Evolutionary conservation across 108 stramenopile genomes (phyloP).

Genomic region (Discostella stelligeroides): DNA sequence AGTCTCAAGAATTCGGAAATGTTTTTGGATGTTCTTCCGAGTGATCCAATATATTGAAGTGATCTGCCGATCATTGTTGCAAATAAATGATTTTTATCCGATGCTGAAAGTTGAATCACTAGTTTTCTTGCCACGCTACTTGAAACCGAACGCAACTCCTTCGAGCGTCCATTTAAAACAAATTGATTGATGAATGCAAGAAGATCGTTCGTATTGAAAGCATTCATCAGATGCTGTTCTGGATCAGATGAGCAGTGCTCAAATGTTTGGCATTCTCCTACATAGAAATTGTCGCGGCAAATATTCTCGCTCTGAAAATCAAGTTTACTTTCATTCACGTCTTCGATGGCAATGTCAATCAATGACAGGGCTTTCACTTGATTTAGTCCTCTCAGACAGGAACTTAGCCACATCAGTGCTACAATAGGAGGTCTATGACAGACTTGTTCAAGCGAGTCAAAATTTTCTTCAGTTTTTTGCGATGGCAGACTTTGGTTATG

Average conservation of each 20-base stretch:
- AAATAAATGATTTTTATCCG: conserved; percentile 45
- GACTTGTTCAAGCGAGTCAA: conserved; percentile 37
- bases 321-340: background rate
- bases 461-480: background rate
- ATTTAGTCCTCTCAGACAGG: conserved; percentile 53
- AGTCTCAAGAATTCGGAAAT: conserved; percentile 31
- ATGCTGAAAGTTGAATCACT: conserved; percentile 17
- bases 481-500: conserved; percentile 7
- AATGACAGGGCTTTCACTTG: conserved; percentile 67
- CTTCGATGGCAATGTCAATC: conserved; percentile 58
- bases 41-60: conserved; percentile 45
- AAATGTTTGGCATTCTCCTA: conserved; percentile 14
- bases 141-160: conserved; percentile 55
- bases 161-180: conserved; percentile 53
- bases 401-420: conserved; percentile 71
- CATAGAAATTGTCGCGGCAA: conserved; percentile 16
- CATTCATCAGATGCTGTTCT: conserved; percentile 46
- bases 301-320: conserved; percentile 7
- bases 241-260: conserved; percentile 34
- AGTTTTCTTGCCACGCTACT: conserved; percentile 41
- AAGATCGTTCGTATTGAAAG: conserved; percentile 46
- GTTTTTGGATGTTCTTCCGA: conserved; percentile 48
- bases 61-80: conserved; percentile 35
- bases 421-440: conserved; percentile 52
- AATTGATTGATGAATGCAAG: conserved; percentile 59